Percentiles rank a stretch among this genome's conserved stretches.
Conservation (phyloP, 106 monocot genomes). For the Allium sativum region DNA sequence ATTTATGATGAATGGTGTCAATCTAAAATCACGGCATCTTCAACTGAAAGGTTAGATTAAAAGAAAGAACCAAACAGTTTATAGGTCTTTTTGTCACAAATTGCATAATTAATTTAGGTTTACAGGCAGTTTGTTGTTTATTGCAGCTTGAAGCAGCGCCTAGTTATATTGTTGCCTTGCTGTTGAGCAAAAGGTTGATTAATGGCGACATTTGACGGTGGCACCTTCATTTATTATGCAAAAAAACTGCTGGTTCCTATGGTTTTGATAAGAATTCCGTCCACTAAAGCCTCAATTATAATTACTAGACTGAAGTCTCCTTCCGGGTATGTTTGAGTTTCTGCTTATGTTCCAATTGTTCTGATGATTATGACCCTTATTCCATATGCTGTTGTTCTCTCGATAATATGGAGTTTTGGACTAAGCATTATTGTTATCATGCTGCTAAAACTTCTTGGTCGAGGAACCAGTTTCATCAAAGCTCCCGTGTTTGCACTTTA, state of each 20-base stretch:
- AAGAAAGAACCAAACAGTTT: too few relatives aligned
- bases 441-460: too few relatives aligned
- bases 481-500: constrained; percentile 7
- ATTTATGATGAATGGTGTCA: too few relatives aligned
- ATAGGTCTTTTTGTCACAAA: too few relatives aligned
- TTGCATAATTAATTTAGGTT: too few relatives aligned
- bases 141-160: constrained; percentile 11
- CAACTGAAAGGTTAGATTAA: too few relatives aligned
- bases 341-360: constrained; percentile 12
- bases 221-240: constrained; percentile 5
- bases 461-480: too few relatives aligned
- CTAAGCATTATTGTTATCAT: not conserved
- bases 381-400: constrained; percentile 5
- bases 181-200: constrained; percentile 19
- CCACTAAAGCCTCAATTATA: constrained; percentile 11
- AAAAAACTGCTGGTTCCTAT: constrained; percentile 15
- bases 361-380: constrained; percentile 5
- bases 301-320: constrained; percentile 3
- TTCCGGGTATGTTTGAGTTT: too few relatives aligned
- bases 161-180: constrained; percentile 7
- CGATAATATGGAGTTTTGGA: too few relatives aligned
- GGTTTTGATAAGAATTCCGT: constrained; percentile 14
- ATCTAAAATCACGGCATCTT: too few relatives aligned
- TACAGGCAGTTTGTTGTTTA: constrained; percentile 1
- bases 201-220: constrained; percentile 14